These are phyloP conservation scores for Candida smagusa DNA, from an alignment of 1,139 yeast genomes.

Conservation along the genomic window DNA sequence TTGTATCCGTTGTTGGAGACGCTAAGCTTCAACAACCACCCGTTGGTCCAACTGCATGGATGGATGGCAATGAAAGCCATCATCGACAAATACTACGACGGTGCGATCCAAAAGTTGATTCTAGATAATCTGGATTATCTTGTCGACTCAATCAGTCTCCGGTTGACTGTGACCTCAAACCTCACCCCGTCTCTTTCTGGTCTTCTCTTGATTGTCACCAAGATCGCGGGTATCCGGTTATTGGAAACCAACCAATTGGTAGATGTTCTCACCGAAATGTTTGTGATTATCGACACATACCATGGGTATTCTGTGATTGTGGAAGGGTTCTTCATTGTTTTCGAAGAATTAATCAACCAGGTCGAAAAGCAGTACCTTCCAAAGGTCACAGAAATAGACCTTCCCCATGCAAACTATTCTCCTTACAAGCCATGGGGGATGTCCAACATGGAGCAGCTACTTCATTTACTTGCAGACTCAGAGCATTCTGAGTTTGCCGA, in stretches of 20 bases:
- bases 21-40: conserved; percentile 26
- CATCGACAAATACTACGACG: conserved; percentile 53
- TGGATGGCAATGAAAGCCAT: conserved; percentile 29
- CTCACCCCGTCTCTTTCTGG: conserved; percentile 74
- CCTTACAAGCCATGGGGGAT: conserved; percentile 57
- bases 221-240: conserved; percentile 65
- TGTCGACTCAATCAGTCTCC: conserved; percentile 68
- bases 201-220: conserved; percentile 62
- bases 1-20: conserved; percentile 35
- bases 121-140: conserved; percentile 75
- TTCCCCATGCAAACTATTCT: conserved; percentile 17
- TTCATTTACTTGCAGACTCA: conserved; percentile 37
- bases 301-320: conserved; percentile 77
- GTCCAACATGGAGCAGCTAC: conserved; percentile 33
- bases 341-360: conserved; percentile 61
- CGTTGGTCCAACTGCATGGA: conserved; percentile 31
- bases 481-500: conserved; percentile 32
- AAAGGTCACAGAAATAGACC: conserved; percentile 10
- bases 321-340: conserved; percentile 71
- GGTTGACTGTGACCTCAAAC: conserved; percentile 58
- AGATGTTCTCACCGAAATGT: conserved; percentile 72
- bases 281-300: conserved; percentile 73
- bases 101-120: conserved; percentile 54
- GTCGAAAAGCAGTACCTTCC: conserved; percentile 38
- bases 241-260: conserved; percentile 54